These are phyloP conservation scores for Paraphoma chrysanthemicola DNA, from an alignment of 2,329 filamentous ascomycete genomes.

Conservation along the genomic window DNA sequence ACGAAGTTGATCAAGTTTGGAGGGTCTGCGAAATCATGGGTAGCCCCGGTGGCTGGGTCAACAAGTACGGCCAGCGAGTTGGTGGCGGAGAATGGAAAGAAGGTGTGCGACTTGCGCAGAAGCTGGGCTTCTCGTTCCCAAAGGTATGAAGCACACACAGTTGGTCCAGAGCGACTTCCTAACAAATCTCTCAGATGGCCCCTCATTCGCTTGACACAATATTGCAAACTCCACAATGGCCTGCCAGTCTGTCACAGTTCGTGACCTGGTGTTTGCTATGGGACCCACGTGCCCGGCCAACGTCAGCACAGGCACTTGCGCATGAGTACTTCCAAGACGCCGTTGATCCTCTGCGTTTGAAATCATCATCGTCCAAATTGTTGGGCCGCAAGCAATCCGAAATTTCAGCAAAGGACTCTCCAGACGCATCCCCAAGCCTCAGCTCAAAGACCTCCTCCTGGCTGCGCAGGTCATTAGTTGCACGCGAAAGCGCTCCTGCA, in stretches of 20 bases:
- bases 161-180: neutral
- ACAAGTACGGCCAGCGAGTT: slow-evolving; percentile 83
- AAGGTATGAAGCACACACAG: slow-evolving; percentile 59
- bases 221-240: slow-evolving; percentile 89
- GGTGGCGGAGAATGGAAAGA: slow-evolving; percentile 98
- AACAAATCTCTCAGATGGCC: slow-evolving; percentile 75
- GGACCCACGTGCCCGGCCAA: slow-evolving; percentile 92
- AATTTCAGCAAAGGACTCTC: slow-evolving; percentile 66
- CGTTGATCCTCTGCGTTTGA: slow-evolving; percentile 89
- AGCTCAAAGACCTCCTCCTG: slow-evolving; percentile 85
- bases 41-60: slow-evolving; percentile 97
- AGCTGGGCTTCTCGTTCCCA: slow-evolving; percentile 97
- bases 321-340: slow-evolving; percentile 96
- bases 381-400: slow-evolving; percentile 91
- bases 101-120: slow-evolving; percentile 87
- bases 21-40: slow-evolving; percentile 99
- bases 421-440: slow-evolving; percentile 64
- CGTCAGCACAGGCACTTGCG: slow-evolving; percentile 89
- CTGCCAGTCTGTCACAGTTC: slow-evolving; percentile 83
- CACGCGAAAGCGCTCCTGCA: slow-evolving; percentile 72
- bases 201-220: slow-evolving; percentile 96
- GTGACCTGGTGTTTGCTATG: slow-evolving; percentile 99
- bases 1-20: slow-evolving; percentile 99
- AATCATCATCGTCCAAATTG: slow-evolving; percentile 83
- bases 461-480: slow-evolving; percentile 95